These are phyloP conservation scores for Leccinum uliginosum DNA, from an alignment of 768 basidiomycete species.

Conservation along the genomic window DNA sequence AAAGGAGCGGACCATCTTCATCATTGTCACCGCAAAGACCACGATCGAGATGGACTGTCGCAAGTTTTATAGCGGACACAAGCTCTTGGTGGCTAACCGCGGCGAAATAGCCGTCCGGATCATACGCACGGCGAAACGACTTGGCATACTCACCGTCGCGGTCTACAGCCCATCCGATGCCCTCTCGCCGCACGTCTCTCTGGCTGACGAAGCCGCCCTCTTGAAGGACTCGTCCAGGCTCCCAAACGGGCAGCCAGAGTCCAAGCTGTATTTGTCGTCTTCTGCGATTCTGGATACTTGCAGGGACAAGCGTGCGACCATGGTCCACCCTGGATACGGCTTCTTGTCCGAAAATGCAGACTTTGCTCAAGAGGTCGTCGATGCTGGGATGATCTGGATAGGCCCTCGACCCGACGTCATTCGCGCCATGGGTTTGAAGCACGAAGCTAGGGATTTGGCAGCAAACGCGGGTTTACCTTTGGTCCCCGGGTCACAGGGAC, in stretches of 20 bases:
- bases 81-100: conserved; percentile 63
- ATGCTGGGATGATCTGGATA: conserved; percentile 52
- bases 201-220: conserved; percentile 48
- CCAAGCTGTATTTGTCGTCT: conserved; percentile 39
- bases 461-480: conserved; percentile 45
- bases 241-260: conserved; percentile 33
- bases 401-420: conserved; percentile 53
- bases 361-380: conserved; percentile 45
- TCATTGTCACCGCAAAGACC: neutral
- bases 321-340: conserved; percentile 62
- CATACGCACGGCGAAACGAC: conserved; percentile 48
- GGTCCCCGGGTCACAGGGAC: conserved; percentile 52
- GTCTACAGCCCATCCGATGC: conserved; percentile 59
- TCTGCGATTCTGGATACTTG: conserved; percentile 41
- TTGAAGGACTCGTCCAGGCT: conserved; percentile 22
- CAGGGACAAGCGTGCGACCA: conserved; percentile 37
- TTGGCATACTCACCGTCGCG: conserved; percentile 51
- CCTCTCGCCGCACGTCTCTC: conserved; percentile 51
- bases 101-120: conserved; percentile 70
- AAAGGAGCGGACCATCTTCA: neutral
- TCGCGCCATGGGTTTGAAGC: conserved; percentile 56
- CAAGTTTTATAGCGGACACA: conserved; percentile 32
- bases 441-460: conserved; percentile 48
- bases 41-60: conserved; percentile 9
- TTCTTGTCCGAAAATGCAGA: conserved; percentile 62